A percentile compares a stretch with the other conserved stretches of the same genome.
phyloP scores from a whole-genome alignment of 257 asterid species.

The Handroanthus guayacan region DNA sequence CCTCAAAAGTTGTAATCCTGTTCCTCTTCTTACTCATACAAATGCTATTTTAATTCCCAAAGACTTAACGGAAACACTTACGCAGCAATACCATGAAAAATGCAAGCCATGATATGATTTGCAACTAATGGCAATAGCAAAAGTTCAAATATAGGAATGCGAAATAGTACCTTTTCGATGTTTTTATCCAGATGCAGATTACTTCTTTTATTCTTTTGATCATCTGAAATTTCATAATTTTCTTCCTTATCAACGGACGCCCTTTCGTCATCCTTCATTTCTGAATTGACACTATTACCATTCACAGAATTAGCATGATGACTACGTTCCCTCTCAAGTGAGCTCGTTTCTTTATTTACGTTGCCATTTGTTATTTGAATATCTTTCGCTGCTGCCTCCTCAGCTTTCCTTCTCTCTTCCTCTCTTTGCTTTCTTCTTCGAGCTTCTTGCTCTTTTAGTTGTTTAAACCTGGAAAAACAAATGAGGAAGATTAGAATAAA shows the following conservation, averaged over 20 bases:
- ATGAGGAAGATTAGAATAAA: slow-evolving; percentile 16
- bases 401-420: slow-evolving; percentile 67
- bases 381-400: slow-evolving; percentile 50
- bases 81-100: slow-evolving; percentile 17
- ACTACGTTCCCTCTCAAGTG: slow-evolving; percentile 42
- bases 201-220: slow-evolving; percentile 38
- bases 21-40: neutral
- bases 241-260: slow-evolving; percentile 37
- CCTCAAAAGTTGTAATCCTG: too few species aligned
- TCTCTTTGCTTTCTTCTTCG: slow-evolving; percentile 63
- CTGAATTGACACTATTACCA: slow-evolving; percentile 49
- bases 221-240: slow-evolving; percentile 42
- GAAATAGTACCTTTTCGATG: slow-evolving; percentile 56
- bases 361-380: slow-evolving; percentile 42
- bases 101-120: slow-evolving; percentile 22
- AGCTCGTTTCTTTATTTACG: slow-evolving; percentile 36
- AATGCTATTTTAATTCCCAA: neutral
- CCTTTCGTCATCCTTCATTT: slow-evolving; percentile 43
- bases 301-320: slow-evolving; percentile 42
- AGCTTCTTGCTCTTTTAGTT: slow-evolving; percentile 92
- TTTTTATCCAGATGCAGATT: slow-evolving; percentile 47
- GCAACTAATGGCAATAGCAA: slow-evolving; percentile 27
- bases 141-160: slow-evolving; percentile 27
- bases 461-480: slow-evolving; percentile 71
- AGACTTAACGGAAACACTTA: neutral